Base-by-base conservation (phyloP, 495 filamentous ascomycete genomes). In the Penicillium lagena region DNA sequence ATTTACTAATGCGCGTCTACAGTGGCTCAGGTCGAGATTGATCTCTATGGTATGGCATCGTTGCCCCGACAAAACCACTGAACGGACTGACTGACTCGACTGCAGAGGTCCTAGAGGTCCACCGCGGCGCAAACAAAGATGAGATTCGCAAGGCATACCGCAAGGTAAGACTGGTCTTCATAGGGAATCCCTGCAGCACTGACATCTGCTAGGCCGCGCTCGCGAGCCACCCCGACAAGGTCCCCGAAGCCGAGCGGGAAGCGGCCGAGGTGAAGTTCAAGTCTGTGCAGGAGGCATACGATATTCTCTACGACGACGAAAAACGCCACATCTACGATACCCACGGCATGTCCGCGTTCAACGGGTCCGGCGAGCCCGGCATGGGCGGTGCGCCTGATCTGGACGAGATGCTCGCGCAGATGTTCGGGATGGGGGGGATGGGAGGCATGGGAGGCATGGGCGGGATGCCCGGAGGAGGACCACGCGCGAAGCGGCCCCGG, bases 91-190 rank as follows among this genome's bases (percentile, higher is more conserved):
- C 55, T 55, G 37, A 56, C 35, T 35, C 28, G 9, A 12, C 43
- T 13, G 46, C 49, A 84, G 91, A 84, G 68, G 73, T 96, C 62
- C 80, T 98, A 38, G 85, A 81, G 35, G 71, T 96, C 51, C 67
- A 79, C 45, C 80, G 73, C 51, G 63, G 64, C 38, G 85, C 91
- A 33, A 81, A 70, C 58, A 86, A 87, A 56, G 77, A 83, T 51
- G 89, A 96, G 46, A 87, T 98, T 66, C 95, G 94, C 64, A 95
- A 96, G 64, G 94, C 93, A 34, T 98, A 96, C 66, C 87, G 90
- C 66, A 97, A 96, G 81, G 93, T 89, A 54, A 49, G 62, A 57
- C 37, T 12, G 12, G 17, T 30, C 15, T 7, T 45, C 12, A 43
- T 40, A 27, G 32, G 32, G 32, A 34, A 34, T 7, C 32, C n/a